Conservation (phyloP, 176 grass and related monocot species). For the Raddia guianensis region DNA sequence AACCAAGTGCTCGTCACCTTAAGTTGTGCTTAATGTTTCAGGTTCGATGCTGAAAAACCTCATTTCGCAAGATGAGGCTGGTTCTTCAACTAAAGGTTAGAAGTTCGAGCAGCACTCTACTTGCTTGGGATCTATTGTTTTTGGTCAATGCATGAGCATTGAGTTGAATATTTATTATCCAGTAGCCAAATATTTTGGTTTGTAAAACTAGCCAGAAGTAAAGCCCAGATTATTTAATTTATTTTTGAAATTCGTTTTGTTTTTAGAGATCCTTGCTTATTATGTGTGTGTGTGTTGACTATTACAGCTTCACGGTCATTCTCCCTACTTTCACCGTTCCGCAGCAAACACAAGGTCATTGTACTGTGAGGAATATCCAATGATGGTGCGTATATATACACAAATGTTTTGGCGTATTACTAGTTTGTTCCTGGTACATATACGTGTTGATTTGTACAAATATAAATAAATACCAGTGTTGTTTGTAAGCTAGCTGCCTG, state of each 20-base stretch:
- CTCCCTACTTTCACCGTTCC: constrained; percentile 68
- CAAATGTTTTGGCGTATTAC: background rate
- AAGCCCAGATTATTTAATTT: too few relatives aligned
- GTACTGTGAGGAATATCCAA: constrained; percentile 36
- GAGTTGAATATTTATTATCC: background rate
- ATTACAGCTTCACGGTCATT: constrained; percentile 61
- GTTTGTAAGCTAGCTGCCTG: background rate
- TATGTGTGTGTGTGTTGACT: background rate
- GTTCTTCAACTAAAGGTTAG: constrained; percentile 59
- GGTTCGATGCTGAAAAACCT: constrained; percentile 63
- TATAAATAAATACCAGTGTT: background rate
- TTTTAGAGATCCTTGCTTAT: too few relatives aligned
- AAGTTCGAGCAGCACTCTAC: background rate
- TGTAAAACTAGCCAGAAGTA: too few relatives aligned
- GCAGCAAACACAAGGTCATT: constrained; percentile 59
- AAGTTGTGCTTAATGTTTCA: constrained; percentile 48
- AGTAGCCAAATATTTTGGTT: background rate
- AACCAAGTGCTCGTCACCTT: background rate
- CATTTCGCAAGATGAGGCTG: constrained; percentile 58
- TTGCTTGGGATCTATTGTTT: background rate
- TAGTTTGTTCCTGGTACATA: background rate
- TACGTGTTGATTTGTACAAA: background rate
- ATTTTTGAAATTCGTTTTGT: too few relatives aligned
- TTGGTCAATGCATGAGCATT: background rate
- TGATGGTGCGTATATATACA: background rate